Evolutionary conservation across 768 basidiomycete genomes (phyloP).

Genomic region (Panaeolus cyanescens): DNA sequence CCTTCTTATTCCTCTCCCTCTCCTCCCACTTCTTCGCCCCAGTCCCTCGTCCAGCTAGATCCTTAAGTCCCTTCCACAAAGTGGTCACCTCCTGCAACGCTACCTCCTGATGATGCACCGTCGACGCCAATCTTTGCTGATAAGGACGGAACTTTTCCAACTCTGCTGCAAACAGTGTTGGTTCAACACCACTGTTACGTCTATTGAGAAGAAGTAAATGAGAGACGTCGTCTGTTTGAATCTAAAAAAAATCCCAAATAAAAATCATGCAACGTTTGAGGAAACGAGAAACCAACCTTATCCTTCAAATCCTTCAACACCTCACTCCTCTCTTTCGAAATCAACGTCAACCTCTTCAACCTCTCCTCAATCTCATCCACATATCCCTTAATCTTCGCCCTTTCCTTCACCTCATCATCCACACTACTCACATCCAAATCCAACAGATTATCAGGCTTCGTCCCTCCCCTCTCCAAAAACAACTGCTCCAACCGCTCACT

Average conservation of each 20-base stretch:
- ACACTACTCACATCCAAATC: conserved; percentile 74
- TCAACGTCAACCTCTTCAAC: conserved; percentile 76
- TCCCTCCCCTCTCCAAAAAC: conserved; percentile 51
- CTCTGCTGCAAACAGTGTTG: conserved; percentile 87
- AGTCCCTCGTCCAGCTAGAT: conserved; percentile 72
- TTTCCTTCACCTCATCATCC: conserved; percentile 65
- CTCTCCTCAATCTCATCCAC: conserved; percentile 80
- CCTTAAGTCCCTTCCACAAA: conserved; percentile 75
- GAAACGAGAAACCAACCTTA: conserved; percentile 55
- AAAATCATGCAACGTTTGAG: not conserved
- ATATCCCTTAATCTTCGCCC: conserved; percentile 62
- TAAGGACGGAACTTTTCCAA: conserved; percentile 95
- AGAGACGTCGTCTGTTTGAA: conserved; percentile 96
- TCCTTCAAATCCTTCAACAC: conserved; percentile 95
- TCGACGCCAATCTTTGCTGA: conserved; percentile 78
- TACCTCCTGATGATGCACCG: conserved; percentile 75
- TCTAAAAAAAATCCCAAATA: conserved; percentile 42
- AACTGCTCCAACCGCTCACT: conserved; percentile 63
- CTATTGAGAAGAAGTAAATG: conserved; percentile 91
- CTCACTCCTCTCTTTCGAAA: conserved; percentile 82
- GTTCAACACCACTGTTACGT: conserved; percentile 80
- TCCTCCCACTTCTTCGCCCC: conserved; percentile 83
- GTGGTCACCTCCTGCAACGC: conserved; percentile 72
- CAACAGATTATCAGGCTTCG: conserved; percentile 40
- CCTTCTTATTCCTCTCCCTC: conserved; percentile 77